Conservation (phyloP, 306 rosid genomes). For the Vachellia collinsii region DNA sequence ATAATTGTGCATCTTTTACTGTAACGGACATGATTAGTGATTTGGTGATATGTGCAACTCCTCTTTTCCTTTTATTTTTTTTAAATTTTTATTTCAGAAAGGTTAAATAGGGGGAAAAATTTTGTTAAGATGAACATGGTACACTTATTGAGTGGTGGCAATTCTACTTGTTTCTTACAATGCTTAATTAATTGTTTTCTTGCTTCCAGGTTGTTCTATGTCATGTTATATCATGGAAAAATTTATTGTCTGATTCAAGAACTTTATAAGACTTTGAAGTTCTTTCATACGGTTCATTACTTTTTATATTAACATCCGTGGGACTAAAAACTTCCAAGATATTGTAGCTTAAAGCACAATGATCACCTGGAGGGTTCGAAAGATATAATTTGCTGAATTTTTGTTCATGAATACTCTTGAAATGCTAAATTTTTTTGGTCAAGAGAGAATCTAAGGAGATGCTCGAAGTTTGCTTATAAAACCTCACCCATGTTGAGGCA, state of each 20-base stretch:
- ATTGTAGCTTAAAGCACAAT: no score
- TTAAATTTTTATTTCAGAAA: conserved; percentile 5
- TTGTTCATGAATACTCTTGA: neutral
- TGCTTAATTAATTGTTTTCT: conserved; percentile 25
- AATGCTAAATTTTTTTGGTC: neutral
- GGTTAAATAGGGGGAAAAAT: neutral
- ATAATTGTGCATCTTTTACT: conserved; percentile 8
- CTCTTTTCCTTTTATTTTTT: neutral
- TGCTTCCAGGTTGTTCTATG: neutral
- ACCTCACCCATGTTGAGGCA: neutral
- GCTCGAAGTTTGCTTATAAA: neutral
- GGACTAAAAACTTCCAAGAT: neutral
- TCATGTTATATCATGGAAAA: neutral
- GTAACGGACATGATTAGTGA: no score
- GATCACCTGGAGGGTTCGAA: neutral
- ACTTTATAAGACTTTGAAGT: neutral
- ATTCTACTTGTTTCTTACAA: conserved; percentile 13
- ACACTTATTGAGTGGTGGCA: conserved; percentile 1
- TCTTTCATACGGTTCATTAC: neutral
- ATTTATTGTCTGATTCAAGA: neutral
- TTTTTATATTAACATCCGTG: neutral
- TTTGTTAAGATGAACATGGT: conserved; percentile 15
- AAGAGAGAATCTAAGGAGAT: neutral
- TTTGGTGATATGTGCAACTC: no score
- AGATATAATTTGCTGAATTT: neutral